These are phyloP conservation scores for Omphalea diandra DNA, from an alignment of 441 rosid species.

Conservation along the genomic window DNA sequence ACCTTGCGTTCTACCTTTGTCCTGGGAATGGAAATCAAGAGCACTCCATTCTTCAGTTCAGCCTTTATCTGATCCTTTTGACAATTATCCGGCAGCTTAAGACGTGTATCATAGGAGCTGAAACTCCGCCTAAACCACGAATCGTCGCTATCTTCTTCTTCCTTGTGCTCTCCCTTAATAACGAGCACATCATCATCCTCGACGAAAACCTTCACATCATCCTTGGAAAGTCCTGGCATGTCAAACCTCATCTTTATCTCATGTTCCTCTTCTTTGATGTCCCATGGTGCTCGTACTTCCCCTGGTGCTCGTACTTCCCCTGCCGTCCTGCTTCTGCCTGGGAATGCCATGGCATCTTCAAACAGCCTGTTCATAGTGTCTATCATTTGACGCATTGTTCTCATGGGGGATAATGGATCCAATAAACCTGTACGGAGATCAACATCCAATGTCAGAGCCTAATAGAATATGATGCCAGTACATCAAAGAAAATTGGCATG, in stretches of 20 bases:
- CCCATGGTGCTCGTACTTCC: conserved; percentile 70
- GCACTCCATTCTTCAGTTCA: conserved; percentile 79
- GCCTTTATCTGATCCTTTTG: conserved; percentile 66
- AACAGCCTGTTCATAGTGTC: conserved; percentile 73
- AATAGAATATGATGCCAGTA: too few relatives aligned
- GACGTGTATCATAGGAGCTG: conserved; percentile 59
- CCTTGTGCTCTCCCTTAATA: conserved; percentile 58
- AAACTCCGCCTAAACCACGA: conserved; percentile 49
- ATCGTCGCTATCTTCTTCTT: conserved; percentile 44
- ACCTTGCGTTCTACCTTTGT: conserved; percentile 62
- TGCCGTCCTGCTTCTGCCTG: conserved; percentile 29
- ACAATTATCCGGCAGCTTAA: conserved; percentile 59
- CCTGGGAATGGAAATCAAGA: conserved; percentile 61
- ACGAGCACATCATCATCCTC: conserved; percentile 67
- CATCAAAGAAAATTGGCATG: too few relatives aligned
- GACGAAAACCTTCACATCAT: conserved; percentile 62
- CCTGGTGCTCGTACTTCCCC: too few relatives aligned
- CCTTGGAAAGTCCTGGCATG: conserved; percentile 81
- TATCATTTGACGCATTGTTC: conserved; percentile 75
- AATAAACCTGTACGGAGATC: conserved; percentile 46
- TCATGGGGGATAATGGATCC: conserved; percentile 72
- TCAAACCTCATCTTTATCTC: conserved; percentile 83
- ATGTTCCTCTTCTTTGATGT: conserved; percentile 64
- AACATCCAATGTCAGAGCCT: too few relatives aligned
- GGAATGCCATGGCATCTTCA: conserved; percentile 45